Evolutionary conservation across 2,329 filamentous ascomycete genomes (phyloP).

Genomic region (Cercospora berteroae): DNA sequence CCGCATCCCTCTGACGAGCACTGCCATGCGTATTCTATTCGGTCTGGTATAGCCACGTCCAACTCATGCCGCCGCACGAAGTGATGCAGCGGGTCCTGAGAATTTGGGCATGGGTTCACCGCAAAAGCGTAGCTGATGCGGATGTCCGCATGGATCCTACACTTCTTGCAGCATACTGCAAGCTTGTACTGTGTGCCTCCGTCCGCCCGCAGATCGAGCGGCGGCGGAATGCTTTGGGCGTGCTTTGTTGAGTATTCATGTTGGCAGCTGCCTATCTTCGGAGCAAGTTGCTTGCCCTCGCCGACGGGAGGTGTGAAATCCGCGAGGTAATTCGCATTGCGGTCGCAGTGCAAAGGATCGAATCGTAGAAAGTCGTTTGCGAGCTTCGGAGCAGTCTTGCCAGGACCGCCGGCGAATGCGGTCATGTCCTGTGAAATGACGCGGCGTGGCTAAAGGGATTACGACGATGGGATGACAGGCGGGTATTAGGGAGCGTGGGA

Average conservation of each 20-base stretch:
- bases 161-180: slow-evolving; percentile 60
- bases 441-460: slow-evolving; percentile 1
- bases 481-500: background rate
- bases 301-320: slow-evolving; percentile 56
- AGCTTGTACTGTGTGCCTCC: slow-evolving; percentile 52
- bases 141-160: slow-evolving; percentile 62
- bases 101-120: slow-evolving; percentile 48
- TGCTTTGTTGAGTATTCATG: slow-evolving; percentile 60
- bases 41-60: slow-evolving; percentile 17
- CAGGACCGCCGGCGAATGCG: slow-evolving; percentile 31
- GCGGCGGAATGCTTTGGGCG: slow-evolving; percentile 53
- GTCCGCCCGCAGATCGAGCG: slow-evolving; percentile 42
- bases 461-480: background rate
- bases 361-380: slow-evolving; percentile 53
- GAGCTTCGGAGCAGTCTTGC: slow-evolving; percentile 52
- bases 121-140: slow-evolving; percentile 49
- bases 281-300: slow-evolving; percentile 35
- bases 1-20: slow-evolving; percentile 61
- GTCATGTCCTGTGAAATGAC: slow-evolving; percentile 17
- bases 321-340: slow-evolving; percentile 48
- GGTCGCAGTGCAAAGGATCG: slow-evolving; percentile 49
- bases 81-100: slow-evolving; percentile 60
- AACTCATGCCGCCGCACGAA: slow-evolving; percentile 39
- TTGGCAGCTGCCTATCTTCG: slow-evolving; percentile 51
- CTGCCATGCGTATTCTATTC: slow-evolving; percentile 50